These are phyloP conservation scores for Fusarium beomiforme DNA, from an alignment of 2,329 filamentous ascomycete genomes.

Conservation along the genomic window DNA sequence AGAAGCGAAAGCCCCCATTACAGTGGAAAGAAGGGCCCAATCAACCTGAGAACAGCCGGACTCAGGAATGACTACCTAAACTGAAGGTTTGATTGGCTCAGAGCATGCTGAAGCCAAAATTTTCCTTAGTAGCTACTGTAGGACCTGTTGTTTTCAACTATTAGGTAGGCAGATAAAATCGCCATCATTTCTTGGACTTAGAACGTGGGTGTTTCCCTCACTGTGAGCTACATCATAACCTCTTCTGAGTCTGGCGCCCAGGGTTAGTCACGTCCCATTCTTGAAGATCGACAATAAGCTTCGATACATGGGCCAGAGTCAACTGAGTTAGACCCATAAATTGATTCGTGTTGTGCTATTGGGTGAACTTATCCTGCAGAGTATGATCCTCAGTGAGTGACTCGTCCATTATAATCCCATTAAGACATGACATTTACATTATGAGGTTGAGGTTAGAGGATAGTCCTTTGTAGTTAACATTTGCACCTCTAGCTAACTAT, in stretches of 20 bases:
- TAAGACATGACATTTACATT: neutral
- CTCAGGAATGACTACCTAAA: neutral
- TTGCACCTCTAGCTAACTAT: neutral
- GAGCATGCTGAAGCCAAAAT: neutral
- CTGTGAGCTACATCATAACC: neutral
- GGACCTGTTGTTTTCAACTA: neutral
- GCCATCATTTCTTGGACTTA: neutral
- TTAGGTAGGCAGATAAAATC: neutral
- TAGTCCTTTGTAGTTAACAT: neutral
- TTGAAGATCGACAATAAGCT: slow-evolving; percentile 16
- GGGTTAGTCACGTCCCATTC: neutral
- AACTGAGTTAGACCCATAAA: slow-evolving; percentile 33
- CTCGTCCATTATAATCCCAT: neutral
- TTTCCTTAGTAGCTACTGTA: neutral
- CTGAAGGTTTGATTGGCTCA: slow-evolving; percentile 15
- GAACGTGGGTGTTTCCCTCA: too few species aligned
- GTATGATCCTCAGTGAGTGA: neutral
- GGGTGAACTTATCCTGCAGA: slow-evolving; percentile 12
- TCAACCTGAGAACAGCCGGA: slow-evolving; percentile 8
- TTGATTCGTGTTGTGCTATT: slow-evolving; percentile 35
- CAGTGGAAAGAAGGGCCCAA: neutral
- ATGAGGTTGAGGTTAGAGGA: neutral
- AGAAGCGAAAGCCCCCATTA: slow-evolving; percentile 7
- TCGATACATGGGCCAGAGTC: neutral
- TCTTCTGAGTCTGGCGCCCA: neutral